Evolutionary conservation across 306 rosid genomes (phyloP).

Genomic region (Cercis canadensis): DNA sequence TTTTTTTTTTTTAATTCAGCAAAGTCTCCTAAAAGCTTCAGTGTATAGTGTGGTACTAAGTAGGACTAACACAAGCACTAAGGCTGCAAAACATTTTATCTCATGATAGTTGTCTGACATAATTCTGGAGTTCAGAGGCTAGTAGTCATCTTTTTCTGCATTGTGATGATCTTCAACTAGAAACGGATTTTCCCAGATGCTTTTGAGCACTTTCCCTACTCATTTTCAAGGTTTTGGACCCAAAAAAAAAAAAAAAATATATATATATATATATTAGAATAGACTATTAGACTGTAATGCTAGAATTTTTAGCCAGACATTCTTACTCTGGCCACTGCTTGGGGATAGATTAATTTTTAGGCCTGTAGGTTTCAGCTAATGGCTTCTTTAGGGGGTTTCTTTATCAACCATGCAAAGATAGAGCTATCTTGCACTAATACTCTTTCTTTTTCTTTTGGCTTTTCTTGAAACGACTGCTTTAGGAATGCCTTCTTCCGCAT

Average conservation of each 20-base stretch:
- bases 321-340: not conserved
- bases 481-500: no score
- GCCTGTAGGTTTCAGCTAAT: no score
- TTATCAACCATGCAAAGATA: no score
- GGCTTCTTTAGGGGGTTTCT: no score
- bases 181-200: constrained; percentile 19
- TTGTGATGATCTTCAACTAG: constrained; percentile 13
- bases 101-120: no score
- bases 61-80: constrained; percentile 16
- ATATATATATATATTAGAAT: no score
- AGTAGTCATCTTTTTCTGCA: constrained; percentile 11
- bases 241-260: no score
- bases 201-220: constrained; percentile 22
- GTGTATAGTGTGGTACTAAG: not conserved
- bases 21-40: constrained; percentile 17
- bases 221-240: not conserved
- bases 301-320: constrained; percentile 6
- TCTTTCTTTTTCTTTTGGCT: no score
- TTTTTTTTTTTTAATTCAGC: not conserved
- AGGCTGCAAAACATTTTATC: constrained; percentile 17
- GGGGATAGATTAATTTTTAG: constrained; percentile 23
- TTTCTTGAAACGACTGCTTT: no score
- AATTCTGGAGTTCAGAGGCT: constrained; percentile 13
- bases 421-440: no score
- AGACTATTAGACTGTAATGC: not conserved